Conservation (phyloP, 495 filamentous ascomycete species). For the Xylaria cubensis region DNA sequence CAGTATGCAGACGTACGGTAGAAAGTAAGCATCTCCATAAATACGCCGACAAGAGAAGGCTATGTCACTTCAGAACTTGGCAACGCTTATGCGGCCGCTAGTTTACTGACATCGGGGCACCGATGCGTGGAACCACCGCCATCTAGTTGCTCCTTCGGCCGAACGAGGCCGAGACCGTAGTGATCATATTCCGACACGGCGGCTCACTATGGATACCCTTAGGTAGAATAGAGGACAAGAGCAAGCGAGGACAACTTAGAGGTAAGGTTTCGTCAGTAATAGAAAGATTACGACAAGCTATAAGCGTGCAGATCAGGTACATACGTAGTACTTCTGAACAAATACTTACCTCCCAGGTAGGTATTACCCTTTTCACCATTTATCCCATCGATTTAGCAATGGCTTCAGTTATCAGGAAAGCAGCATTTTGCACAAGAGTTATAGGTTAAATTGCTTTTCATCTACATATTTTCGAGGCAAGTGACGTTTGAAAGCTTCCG, state of each 20-base stretch:
- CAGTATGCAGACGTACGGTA: too few species aligned
- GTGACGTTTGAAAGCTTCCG: too few species aligned
- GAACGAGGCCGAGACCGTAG: not conserved
- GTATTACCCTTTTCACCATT: too few species aligned
- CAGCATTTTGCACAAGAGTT: too few species aligned
- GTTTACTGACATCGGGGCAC: not conserved
- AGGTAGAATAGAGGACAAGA: not conserved
- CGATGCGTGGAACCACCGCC: not conserved
- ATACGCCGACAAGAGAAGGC: not conserved
- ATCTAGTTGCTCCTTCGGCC: not conserved
- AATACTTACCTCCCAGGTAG: not conserved
- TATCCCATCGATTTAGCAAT: too few species aligned
- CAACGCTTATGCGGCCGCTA: not conserved
- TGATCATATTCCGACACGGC: not conserved
- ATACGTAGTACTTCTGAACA: not conserved
- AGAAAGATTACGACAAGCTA: not conserved
- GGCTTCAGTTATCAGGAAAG: too few species aligned
- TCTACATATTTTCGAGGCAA: too few species aligned
- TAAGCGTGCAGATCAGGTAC: not conserved
- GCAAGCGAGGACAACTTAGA: not conserved
- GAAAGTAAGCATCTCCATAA: too few species aligned
- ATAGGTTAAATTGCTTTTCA: too few species aligned
- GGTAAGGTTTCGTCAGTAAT: not conserved
- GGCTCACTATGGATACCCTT: not conserved
- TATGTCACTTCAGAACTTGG: not conserved